Evolutionary conservation across 192 early-diverging fungal genomes (phyloP), one percentile per base, ranked within the genome.

Genomic region (Coemansia sp.): DNA sequence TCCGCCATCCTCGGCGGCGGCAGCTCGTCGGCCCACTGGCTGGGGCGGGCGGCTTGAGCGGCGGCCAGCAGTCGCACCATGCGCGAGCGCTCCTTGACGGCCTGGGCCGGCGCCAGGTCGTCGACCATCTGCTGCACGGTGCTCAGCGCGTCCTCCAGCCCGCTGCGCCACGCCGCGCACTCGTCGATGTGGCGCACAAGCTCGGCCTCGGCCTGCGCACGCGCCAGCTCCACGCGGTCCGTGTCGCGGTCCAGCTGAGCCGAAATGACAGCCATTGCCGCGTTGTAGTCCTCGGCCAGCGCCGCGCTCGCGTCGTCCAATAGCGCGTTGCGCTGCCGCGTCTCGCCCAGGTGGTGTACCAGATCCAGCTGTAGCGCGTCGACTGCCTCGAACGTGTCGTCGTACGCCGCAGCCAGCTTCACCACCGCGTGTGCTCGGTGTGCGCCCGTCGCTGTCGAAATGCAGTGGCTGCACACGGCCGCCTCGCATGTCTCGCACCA

Each of bases 361-460:
- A 83, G 68, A 43, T 64, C 22, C 43, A 78, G 13, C 45, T 76
- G 75, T 64, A 69, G 38, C 13, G 62, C 47, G 38, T 83, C 80
- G 13, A 83, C 68, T 0, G 62, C 69, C 56, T 83, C 80, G 49
- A 62, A 83, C 20, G 72, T 64, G 60, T 83, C 80, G 71, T 83
- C 75, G 64, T 83, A 83, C 11, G 72, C 80, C 3, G 58, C 67
- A 1, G 80, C 38, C 29, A 83, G 66, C 61, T 64, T 77, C 32
- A 50, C 38, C 1, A 69, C 62, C 4, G 43, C 24, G 61, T 83
- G 80, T 18, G 41, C 16, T 12, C 41, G 18, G 47, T 78, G 80
- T 27, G n/a, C 16, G 9, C 13, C 52, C 45, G 15, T 44, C 40
- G 35, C 49, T 35, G 44, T 10, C 16, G 27, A 56, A 13, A 35